Percentiles rank a stretch among this genome's conserved stretches.
Conservation (phyloP, 108 stramenopile genomes). For the Pseudonitzschia pungens region DNA sequence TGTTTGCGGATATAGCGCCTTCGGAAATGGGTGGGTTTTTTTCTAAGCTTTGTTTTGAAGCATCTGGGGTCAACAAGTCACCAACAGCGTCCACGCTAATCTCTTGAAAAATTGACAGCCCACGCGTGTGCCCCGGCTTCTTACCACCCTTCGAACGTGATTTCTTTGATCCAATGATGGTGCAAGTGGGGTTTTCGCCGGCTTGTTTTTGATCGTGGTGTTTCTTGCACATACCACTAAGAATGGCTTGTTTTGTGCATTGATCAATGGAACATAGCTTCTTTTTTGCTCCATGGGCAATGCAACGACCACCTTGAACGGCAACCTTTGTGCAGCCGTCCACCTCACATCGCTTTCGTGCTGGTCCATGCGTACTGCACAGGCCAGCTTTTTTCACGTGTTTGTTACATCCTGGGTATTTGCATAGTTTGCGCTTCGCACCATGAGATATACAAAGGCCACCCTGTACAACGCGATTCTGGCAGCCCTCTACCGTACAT, state of each 20-base stretch:
- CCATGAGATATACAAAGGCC: slow-evolving; percentile 85
- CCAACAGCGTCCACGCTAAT: slow-evolving; percentile 52
- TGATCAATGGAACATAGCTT: slow-evolving; percentile 66
- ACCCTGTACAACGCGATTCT: slow-evolving; percentile 88
- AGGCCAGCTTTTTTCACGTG: slow-evolving; percentile 85
- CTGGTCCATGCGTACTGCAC: slow-evolving; percentile 86
- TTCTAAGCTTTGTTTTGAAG: not conserved
- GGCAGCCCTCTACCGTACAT: slow-evolving; percentile 65
- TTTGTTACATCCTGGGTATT: slow-evolving; percentile 79
- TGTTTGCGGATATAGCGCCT: not conserved
- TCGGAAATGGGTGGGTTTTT: not conserved
- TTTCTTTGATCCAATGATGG: not conserved
- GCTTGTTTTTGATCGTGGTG: slow-evolving; percentile 62
- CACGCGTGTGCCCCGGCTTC: slow-evolving; percentile 51
- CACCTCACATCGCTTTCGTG: slow-evolving; percentile 74
- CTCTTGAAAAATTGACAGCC: slow-evolving; percentile 72
- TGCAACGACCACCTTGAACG: slow-evolving; percentile 85
- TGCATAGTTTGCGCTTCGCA: slow-evolving; percentile 81
- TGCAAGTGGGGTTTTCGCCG: not conserved
- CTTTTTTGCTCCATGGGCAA: slow-evolving; percentile 89
- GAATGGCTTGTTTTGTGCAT: slow-evolving; percentile 84
- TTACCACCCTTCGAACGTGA: not conserved
- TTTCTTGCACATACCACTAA: slow-evolving; percentile 87
- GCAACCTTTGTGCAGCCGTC: slow-evolving; percentile 79
- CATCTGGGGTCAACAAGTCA: slow-evolving; percentile 32